Evolutionary conservation across 768 basidiomycete species (phyloP), one percentile per base, ranked within the genome.

Genomic region (Coprinopsis cinerea): DNA sequence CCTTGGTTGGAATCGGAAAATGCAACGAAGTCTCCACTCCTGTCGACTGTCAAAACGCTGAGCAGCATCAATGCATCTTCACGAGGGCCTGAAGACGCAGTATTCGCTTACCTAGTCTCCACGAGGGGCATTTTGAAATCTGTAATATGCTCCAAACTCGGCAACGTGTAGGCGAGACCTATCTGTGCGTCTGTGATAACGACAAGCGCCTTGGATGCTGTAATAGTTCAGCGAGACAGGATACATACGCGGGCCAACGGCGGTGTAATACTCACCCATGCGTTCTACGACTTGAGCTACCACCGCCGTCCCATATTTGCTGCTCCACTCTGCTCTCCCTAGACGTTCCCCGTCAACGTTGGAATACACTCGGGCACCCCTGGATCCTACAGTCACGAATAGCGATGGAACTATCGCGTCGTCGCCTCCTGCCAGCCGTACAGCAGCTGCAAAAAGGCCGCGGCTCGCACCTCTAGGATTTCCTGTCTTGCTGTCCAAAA

Each of bases 311-410:
- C 82, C 83, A 13, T 62, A 58, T 57, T 79, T 81, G 36, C 58
- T 62, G 17, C 70, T 68, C 81, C 87, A 83, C 17, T 91, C 86
- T 1, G 71, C 75, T 61, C 79, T 87, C 3, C 75, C 79, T 17
- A 90, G 63, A 39, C 78, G 72, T 13, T 87, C 79, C 2, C 88
- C 88, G 40, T 71, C 79, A 30, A 89, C 70, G 57, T 84, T 76
- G 3, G 75, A 64, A 40, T 73, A 70, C 44, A 71, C 74, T 52
- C 80, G 71, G 1, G 77, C 83, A 46, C 82, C 81, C 56, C 78
- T 85, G 9, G 65, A 63, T 17, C 83, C 81, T 11, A 77, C 76
- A 1, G 73, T 67, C 0, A 88, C 60, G 35, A 72, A 57, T 13
- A 71, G 51, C 79, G 60, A 53, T 68, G 71, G 40, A 44, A 48